Conservation (phyloP, 306 rosid genomes). For the Calophaca sinica region DNA sequence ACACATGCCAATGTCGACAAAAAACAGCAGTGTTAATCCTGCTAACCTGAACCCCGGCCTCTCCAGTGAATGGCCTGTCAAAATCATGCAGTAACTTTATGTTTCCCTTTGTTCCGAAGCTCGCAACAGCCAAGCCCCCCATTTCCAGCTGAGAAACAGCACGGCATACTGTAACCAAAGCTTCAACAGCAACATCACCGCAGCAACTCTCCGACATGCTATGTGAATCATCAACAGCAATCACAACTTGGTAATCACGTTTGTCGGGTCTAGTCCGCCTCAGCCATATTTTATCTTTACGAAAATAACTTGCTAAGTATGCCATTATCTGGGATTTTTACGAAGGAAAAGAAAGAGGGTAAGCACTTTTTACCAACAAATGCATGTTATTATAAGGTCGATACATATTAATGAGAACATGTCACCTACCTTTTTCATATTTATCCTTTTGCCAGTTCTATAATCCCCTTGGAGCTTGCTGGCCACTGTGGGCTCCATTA, state of each 20-base stretch:
- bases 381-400: too few species aligned
- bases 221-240: conserved; percentile 93
- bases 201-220: conserved; percentile 86
- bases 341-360: too few species aligned
- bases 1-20: background rate
- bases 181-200: conserved; percentile 83
- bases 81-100: conserved; percentile 77
- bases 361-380: too few species aligned
- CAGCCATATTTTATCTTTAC: conserved; percentile 49
- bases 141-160: conserved; percentile 90
- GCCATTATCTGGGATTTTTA: too few species aligned
- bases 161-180: conserved; percentile 53
- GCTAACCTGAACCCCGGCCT: conserved; percentile 79
- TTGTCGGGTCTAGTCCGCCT: conserved; percentile 91
- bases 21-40: too few species aligned
- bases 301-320: too few species aligned
- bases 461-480: conserved; percentile 96
- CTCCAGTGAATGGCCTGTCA: conserved; percentile 76
- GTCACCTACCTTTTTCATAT: too few species aligned
- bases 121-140: conserved; percentile 86
- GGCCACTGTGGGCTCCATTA: conserved; percentile 89
- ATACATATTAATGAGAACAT: too few species aligned
- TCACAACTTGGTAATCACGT: conserved; percentile 93
- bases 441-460: background rate
- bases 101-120: conserved; percentile 47